Conservation (phyloP, 129 eudicot species). For the Artemisia argyi region DNA sequence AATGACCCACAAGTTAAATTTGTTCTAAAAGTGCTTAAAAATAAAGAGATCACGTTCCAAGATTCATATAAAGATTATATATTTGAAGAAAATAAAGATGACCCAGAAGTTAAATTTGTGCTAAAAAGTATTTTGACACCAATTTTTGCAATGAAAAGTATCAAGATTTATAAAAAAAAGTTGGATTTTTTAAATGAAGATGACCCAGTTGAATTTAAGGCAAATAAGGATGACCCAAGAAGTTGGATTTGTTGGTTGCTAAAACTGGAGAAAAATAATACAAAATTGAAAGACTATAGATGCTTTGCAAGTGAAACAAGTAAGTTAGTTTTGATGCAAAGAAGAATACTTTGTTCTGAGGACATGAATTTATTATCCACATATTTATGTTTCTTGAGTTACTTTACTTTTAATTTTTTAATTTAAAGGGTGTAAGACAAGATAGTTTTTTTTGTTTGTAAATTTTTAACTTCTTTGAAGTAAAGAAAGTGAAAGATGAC, state of each 20-base stretch:
- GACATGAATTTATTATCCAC: constrained; percentile 34
- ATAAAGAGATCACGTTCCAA: no score
- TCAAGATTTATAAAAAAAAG: constrained; percentile 26
- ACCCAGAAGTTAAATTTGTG: no score
- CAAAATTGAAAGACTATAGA: constrained; percentile 13
- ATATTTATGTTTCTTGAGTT: constrained; percentile 22
- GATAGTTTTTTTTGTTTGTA: background rate
- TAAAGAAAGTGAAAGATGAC: constrained; percentile 29
- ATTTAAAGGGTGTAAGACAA: constrained; percentile 21
- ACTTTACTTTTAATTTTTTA: background rate
- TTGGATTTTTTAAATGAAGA: constrained; percentile 30
- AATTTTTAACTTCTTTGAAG: background rate
- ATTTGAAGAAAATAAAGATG: no score
- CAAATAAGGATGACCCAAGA: constrained; percentile 39
- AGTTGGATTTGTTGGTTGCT: constrained; percentile 22
- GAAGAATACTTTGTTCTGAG: constrained; percentile 6
- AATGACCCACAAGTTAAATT: no score
- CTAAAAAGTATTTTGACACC: no score
- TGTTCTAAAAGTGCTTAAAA: no score
- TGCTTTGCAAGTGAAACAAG: constrained; percentile 25
- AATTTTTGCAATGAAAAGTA: background rate
- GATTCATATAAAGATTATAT: no score
- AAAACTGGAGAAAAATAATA: background rate
- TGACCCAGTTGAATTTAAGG: constrained; percentile 16
- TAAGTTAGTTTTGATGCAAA: constrained; percentile 18